Evolutionary conservation across 2,329 filamentous ascomycete genomes (phyloP).

Genomic region (Xylogone sp.): DNA sequence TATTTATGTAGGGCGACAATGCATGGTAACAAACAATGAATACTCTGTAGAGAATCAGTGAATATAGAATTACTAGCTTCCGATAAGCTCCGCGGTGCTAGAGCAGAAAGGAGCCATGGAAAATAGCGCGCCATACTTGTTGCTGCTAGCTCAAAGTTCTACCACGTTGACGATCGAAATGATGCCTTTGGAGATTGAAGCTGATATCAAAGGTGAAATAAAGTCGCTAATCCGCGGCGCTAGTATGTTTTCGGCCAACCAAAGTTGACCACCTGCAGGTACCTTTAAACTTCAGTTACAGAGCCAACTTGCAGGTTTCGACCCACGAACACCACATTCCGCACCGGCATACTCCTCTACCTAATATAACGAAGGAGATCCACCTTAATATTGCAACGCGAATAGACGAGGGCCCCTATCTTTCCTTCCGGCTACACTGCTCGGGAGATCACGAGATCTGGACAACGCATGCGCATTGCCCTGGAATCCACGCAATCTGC

Average conservation of each 20-base stretch:
- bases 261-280: neutral
- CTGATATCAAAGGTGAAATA: no score
- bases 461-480: slow-evolving; percentile 29
- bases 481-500: slow-evolving; percentile 24
- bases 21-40: no score
- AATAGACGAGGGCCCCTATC: neutral
- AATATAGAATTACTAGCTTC: no score
- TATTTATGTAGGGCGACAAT: no score
- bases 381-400: neutral
- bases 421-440: neutral
- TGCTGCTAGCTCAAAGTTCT: no score
- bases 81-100: no score
- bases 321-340: neutral
- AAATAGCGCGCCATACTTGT: no score
- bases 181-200: no score
- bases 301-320: neutral
- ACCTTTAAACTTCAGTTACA: neutral
- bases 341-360: neutral
- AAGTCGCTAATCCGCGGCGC: neutral
- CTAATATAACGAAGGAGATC: neutral
- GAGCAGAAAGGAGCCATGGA: no score
- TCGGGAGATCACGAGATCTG: slow-evolving; percentile 14
- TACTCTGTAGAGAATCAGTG: no score
- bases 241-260: neutral
- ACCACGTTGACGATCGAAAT: no score